Evolutionary conservation across 2,329 filamentous ascomycete genomes (phyloP), one percentile per base, ranked within the genome.

Genomic region (Domatiomyces catenatus): DNA sequence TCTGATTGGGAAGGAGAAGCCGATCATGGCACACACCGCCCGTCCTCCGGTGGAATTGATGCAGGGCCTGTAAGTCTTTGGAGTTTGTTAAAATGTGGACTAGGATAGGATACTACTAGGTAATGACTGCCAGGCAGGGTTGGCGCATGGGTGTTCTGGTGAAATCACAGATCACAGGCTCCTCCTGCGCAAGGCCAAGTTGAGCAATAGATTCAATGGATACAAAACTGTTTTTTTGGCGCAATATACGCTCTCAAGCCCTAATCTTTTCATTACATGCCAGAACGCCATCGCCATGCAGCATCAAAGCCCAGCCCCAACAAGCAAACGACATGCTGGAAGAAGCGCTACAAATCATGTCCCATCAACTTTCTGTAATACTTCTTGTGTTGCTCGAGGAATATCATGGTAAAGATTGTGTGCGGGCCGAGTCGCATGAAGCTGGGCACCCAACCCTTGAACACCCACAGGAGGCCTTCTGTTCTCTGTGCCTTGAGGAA

Each of bases 341-440:
- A 39, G 8, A 15, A 39, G 32, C 32, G 15, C 32, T 39, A 12
- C 32, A 2, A 53, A 20, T 56, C 54, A 26, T 57, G 55, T 2
- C 57, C 65, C 60, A 69, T 72, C 58, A 70, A 54, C 51, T 60
- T 61, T 32, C 69, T 67, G 61, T 80, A 83, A 4, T 80, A 63
- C 67, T 78, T 80, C 68, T 82, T 82, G 60, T 83, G 80, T 63
- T 83, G 77, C 59, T 83, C 79, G 58, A 83, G 66, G 63, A 83
- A 83, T 53, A 83, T 57, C 59, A 83, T 82, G 0, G 79, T 83
- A 28, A 76, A 75, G 54, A 83, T 76, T 0, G 79, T 83, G 62
- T 83, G 79, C 22, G 79, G 79, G 1, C 79, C 79, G 18, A 83
- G 64, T 6, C 79, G 71, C 51, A 82, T 78, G 57, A 83, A 83